Conservation (phyloP, 2,329 filamentous ascomycete species). For the Fusarium tricinctum region DNA sequence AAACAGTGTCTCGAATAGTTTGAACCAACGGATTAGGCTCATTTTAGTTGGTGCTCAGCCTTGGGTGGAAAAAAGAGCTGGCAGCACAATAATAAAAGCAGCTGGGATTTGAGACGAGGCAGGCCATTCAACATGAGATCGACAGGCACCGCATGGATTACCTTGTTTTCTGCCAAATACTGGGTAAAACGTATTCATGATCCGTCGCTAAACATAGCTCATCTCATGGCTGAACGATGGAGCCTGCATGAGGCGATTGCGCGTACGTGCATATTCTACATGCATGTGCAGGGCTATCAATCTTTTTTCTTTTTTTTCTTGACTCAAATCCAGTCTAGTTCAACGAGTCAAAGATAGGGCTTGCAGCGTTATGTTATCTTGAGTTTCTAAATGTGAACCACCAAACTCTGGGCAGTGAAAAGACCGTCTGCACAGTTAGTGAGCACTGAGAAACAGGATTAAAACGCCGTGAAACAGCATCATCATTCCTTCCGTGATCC, state of each 20-base stretch:
- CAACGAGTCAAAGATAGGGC: background rate
- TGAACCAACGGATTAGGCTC: background rate
- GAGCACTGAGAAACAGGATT: no score
- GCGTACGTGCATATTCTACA: slow-evolving; percentile 12
- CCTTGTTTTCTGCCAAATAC: background rate
- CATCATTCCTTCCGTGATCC: slow-evolving; percentile 1
- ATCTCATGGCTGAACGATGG: slow-evolving; percentile 14
- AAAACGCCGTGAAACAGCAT: background rate
- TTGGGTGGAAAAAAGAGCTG: slow-evolving; percentile 1
- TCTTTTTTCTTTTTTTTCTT: no score
- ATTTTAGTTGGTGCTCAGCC: background rate
- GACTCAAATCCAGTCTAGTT: background rate
- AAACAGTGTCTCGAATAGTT: background rate
- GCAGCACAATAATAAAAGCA: background rate
- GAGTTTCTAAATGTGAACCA: background rate
- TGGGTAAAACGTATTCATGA: background rate
- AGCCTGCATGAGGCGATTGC: slow-evolving; percentile 34
- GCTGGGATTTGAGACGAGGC: slow-evolving; percentile 1
- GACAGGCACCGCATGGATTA: slow-evolving; percentile 28
- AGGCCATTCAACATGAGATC: slow-evolving; percentile 23
- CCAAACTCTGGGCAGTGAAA: background rate
- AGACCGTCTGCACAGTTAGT: no score
- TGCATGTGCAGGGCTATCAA: background rate
- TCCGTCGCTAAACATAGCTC: slow-evolving; percentile 36
- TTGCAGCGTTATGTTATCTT: background rate